Percentiles rank a stretch among this genome's conserved stretches.
These are phyloP conservation scores for Chalciporus chontae DNA, from an alignment of 768 basidiomycete species.

Conservation along the genomic window DNA sequence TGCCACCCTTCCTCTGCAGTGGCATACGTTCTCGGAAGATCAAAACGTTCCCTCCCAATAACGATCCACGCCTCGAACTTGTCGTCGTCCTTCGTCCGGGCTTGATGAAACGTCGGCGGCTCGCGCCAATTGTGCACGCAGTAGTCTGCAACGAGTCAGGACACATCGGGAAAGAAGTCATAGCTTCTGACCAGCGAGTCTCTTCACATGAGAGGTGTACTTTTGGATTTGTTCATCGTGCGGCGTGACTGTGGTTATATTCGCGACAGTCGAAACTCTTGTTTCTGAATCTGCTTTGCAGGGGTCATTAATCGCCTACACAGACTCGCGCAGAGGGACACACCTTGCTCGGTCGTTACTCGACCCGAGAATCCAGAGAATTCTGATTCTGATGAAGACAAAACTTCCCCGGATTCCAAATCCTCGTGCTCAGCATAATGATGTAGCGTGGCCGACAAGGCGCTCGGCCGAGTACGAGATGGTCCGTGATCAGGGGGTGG, in stretches of 20 bases:
- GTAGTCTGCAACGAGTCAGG: conserved; percentile 15
- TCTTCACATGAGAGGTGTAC: conserved; percentile 12
- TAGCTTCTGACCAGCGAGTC: conserved; percentile 11
- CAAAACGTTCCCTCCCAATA: conserved; percentile 41
- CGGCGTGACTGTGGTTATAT: not conserved
- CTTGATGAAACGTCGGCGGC: conserved; percentile 34
- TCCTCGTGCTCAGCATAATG: conserved; percentile 5
- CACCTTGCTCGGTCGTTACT: conserved; percentile 14
- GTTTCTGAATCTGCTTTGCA: not conserved
- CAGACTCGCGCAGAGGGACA: not conserved
- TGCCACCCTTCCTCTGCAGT: conserved; percentile 39
- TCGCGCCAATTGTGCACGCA: conserved; percentile 13
- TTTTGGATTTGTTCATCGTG: not conserved
- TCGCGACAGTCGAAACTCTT: conserved; percentile 4
- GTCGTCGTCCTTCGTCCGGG: conserved; percentile 9
- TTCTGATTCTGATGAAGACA: conserved; percentile 22
- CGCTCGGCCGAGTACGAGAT: not conserved
- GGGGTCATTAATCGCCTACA: not conserved
- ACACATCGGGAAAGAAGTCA: not conserved
- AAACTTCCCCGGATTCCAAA: conserved; percentile 26
- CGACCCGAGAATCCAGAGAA: conserved; percentile 23
- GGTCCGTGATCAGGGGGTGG: not conserved
- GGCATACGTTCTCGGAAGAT: conserved; percentile 39
- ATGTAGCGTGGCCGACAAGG: not conserved
- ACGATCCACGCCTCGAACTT: conserved; percentile 45